Percentiles rank a stretch among this genome's conserved stretches.
Evolutionary conservation across 306 rosid species (phyloP).

Genomic region (Psophocarpus tetragonolobus): DNA sequence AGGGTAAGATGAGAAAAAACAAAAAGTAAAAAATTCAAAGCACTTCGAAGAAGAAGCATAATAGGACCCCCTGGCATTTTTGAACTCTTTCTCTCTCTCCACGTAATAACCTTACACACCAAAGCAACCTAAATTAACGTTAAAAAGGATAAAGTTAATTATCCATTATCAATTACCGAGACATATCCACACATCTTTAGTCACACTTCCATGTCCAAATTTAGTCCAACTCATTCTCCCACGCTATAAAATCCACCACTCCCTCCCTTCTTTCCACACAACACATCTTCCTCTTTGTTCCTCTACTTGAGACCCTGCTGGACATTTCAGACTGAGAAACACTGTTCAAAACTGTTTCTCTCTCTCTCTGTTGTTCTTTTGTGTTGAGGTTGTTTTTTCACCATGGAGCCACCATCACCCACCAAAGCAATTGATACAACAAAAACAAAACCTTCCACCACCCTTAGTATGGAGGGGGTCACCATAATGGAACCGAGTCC

Average conservation of each 20-base stretch:
- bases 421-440: neutral
- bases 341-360: no score
- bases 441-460: neutral
- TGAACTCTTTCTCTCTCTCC: neutral
- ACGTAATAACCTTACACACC: neutral
- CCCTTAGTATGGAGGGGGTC: neutral
- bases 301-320: neutral
- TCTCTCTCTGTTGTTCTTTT: neutral
- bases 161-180: neutral
- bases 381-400: neutral
- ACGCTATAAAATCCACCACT: neutral
- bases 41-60: neutral
- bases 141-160: neutral
- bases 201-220: neutral
- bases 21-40: neutral
- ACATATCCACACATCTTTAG: neutral
- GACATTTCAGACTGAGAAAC: neutral
- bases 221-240: neutral
- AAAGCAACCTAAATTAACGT: neutral
- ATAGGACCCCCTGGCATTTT: neutral
- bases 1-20: neutral
- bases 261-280: neutral
- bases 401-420: neutral
- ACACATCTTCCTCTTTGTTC: neutral
- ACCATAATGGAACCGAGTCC: neutral